Percentiles rank a stretch among this genome's conserved stretches.
phyloP scores from a whole-genome alignment of 2,329 filamentous ascomycete genomes.

The Fusarium annulatum region DNA sequence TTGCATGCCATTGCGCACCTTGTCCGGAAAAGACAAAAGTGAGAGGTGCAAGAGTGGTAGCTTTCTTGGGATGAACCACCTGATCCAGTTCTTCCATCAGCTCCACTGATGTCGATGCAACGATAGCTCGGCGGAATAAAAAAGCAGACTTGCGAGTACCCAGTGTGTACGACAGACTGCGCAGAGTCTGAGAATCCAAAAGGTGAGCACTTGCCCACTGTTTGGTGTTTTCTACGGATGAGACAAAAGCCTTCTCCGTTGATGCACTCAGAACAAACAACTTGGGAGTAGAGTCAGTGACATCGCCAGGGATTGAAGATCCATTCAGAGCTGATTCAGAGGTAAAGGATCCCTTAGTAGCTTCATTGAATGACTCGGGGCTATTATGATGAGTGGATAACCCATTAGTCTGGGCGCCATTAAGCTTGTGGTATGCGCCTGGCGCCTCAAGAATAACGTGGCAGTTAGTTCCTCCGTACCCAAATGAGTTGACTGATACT shows the following conservation, averaged over 20 bases:
- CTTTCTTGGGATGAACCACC: neutral
- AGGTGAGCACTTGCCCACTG: neutral
- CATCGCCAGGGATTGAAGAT: neutral
- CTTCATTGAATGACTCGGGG: rapidly evolving
- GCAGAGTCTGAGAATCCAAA: neutral
- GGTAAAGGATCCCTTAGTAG: neutral
- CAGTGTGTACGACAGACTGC: neutral
- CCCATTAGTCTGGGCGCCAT: neutral
- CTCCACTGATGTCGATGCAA: neutral
- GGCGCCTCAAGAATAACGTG: slow-evolving; percentile 1
- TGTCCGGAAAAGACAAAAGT: slow-evolving; percentile 3
- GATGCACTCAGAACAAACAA: slow-evolving; percentile 1
- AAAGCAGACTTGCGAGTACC: neutral
- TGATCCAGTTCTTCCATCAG: neutral
- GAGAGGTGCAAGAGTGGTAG: neutral
- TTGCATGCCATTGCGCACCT: slow-evolving; percentile 2
- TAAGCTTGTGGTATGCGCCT: neutral
- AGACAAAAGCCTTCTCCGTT: neutral
- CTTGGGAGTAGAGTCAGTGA: neutral
- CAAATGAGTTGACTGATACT: slow-evolving; percentile 10
- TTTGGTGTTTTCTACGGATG: neutral
- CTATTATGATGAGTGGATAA: neutral
- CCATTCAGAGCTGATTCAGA: neutral
- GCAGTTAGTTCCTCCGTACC: slow-evolving; percentile 10
- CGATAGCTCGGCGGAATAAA: neutral